Evolutionary conservation across 2,329 filamentous ascomycete genomes (phyloP).

Genomic region (Colletotrichum musicola): DNA sequence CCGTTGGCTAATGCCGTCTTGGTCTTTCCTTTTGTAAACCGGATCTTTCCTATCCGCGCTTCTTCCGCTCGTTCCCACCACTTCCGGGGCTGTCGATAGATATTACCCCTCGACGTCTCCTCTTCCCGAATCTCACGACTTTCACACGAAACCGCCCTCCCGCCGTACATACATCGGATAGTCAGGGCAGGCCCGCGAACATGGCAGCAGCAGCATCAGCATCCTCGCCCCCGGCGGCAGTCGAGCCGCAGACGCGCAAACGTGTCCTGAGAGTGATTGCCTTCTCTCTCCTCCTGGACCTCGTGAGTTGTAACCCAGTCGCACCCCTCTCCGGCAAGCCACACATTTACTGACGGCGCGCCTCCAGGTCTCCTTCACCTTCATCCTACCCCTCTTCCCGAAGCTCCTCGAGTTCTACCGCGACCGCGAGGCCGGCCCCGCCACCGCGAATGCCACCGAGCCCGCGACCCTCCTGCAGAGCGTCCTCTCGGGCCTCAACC

Average conservation of each 20-base stretch:
- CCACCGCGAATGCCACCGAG: constrained; percentile 56
- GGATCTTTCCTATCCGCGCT: background rate
- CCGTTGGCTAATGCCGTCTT: background rate
- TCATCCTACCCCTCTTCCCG: constrained; percentile 96
- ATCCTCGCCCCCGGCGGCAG: constrained; percentile 53
- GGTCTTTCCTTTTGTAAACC: constrained; percentile 11
- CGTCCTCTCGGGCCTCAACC: constrained; percentile 86
- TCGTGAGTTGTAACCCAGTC: constrained; percentile 72
- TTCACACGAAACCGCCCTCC: constrained; percentile 5
- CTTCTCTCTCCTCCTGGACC: constrained; percentile 87
- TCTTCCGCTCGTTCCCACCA: background rate
- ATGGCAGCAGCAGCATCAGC: constrained; percentile 28
- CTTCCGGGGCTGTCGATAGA: background rate
- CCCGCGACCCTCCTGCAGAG: constrained; percentile 79
- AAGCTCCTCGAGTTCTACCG: constrained; percentile 97
- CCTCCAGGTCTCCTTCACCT: constrained; percentile 92
- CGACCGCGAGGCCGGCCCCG: constrained; percentile 75
- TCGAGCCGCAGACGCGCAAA: constrained; percentile 74
- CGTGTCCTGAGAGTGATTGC: constrained; percentile 89
- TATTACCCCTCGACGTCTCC: constrained; percentile 15
- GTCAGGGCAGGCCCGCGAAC: constrained; percentile 30
- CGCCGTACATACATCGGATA: background rate
- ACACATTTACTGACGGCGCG: constrained; percentile 15
- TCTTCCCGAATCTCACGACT: background rate
- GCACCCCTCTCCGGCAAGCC: background rate